Evolutionary conservation across 768 basidiomycete species (phyloP).

Genomic region (Calocybe indica): DNA sequence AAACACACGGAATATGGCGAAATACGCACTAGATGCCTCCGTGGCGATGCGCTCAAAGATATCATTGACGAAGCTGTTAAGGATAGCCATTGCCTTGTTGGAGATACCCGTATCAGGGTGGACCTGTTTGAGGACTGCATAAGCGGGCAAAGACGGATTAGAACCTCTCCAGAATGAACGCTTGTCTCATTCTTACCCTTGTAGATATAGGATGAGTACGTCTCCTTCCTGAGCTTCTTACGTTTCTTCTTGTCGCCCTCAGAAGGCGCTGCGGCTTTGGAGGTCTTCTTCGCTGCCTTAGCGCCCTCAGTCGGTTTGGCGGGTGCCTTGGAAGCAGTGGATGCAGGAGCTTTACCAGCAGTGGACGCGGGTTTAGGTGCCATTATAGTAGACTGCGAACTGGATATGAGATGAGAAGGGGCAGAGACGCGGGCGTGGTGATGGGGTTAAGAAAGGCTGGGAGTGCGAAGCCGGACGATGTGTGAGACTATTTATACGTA

Average conservation of each 20-base stretch:
- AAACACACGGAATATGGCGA: background rate
- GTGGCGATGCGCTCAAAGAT: constrained; percentile 92
- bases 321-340: constrained; percentile 67
- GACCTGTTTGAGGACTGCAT: constrained; percentile 86
- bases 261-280: constrained; percentile 55
- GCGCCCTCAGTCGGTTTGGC: constrained; percentile 55
- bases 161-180: background rate
- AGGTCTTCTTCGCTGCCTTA: constrained; percentile 79
- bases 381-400: constrained; percentile 30
- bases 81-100: constrained; percentile 97
- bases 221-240: constrained; percentile 83
- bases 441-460: constrained; percentile 14
- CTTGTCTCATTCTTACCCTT: constrained; percentile 46
- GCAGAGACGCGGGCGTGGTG: constrained; percentile 10
- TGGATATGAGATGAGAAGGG: constrained; percentile 1
- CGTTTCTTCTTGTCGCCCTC: constrained; percentile 85
- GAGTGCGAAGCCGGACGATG: constrained; percentile 10
- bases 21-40: constrained; percentile 75
- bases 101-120: constrained; percentile 99
- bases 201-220: constrained; percentile 91
- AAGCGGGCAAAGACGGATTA: background rate
- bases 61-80: constrained; percentile 95
- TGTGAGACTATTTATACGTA: constrained; percentile 25
- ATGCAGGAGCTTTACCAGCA: constrained; percentile 77
- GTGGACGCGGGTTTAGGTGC: constrained; percentile 76